Evolutionary conservation across 768 basidiomycete species (phyloP).

Genomic region (Psilocybe sp.): DNA sequence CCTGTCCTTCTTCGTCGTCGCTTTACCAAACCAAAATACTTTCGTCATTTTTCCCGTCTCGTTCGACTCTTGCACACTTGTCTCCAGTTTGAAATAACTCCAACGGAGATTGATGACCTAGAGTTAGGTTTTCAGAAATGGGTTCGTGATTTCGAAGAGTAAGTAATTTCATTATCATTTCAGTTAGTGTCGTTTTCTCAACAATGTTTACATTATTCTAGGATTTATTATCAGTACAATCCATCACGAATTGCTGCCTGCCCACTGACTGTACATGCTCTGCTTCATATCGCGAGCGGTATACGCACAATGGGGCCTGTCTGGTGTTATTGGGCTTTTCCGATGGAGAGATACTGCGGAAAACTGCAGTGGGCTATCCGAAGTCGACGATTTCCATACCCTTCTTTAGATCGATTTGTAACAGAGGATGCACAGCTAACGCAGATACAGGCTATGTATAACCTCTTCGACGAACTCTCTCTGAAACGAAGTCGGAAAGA

Average conservation of each 20-base stretch:
- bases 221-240: slow-evolving; percentile 28
- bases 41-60: slow-evolving; percentile 34
- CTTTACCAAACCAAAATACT: slow-evolving; percentile 28
- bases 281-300: slow-evolving; percentile 24
- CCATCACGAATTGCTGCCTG: slow-evolving; percentile 22
- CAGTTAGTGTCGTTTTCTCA: too few relatives aligned
- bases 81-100: slow-evolving; percentile 26
- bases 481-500: too few relatives aligned
- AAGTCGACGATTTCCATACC: slow-evolving; percentile 30
- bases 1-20: slow-evolving; percentile 13
- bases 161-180: too few relatives aligned
- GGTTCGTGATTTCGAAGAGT: slow-evolving; percentile 39
- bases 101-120: slow-evolving; percentile 18
- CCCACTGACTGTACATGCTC: slow-evolving; percentile 29
- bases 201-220: slow-evolving; percentile 6
- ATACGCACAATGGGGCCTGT: slow-evolving; percentile 32
- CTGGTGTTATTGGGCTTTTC: slow-evolving; percentile 36
- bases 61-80: slow-evolving; percentile 29
- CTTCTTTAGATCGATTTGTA: slow-evolving; percentile 24
- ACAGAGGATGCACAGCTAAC: slow-evolving; percentile 28
- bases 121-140: slow-evolving; percentile 27
- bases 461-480: too few relatives aligned
- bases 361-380: slow-evolving; percentile 21
- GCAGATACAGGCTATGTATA: slow-evolving; percentile 19
- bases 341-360: slow-evolving; percentile 37